A percentile compares a stretch with the other conserved stretches of the same genome.
Evolutionary conservation across 2,329 filamentous ascomycete genomes (phyloP).

Genomic region (Alternaria angustiovoidea): DNA sequence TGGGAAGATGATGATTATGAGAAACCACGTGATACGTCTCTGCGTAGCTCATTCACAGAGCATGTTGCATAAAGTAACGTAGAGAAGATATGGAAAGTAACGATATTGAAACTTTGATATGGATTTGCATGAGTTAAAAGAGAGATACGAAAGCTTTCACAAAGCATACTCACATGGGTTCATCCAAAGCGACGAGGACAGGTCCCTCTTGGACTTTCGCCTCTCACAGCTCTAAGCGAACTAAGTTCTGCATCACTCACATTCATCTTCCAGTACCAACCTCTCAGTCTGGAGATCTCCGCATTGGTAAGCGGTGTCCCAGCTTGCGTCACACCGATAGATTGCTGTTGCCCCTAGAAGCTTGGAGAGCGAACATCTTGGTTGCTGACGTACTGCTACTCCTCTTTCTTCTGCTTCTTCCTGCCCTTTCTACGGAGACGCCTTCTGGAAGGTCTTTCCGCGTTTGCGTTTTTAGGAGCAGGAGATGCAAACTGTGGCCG

Average conservation of each 20-base stretch:
- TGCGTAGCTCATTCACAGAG: background rate
- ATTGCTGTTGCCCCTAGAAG: background rate
- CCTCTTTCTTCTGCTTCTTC: background rate
- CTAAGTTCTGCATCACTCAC: background rate
- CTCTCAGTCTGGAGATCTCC: background rate
- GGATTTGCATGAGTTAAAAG: background rate
- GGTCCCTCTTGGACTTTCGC: background rate
- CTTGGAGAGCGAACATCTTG: background rate
- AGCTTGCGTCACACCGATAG: background rate
- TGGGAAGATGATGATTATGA: background rate
- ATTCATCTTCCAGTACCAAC: background rate
- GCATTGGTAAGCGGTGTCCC: constrained; percentile 1
- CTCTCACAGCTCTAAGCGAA: too few species aligned
- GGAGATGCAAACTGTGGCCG: background rate
- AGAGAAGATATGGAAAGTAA: background rate
- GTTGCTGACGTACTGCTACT: constrained; percentile 1
- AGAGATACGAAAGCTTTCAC: background rate
- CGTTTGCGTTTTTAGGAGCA: background rate
- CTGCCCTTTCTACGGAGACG: background rate
- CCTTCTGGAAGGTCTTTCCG: background rate
- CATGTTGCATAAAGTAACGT: background rate
- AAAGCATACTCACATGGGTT: background rate
- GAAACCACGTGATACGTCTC: background rate
- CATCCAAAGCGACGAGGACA: background rate
- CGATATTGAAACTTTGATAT: background rate